A percentile compares a stretch with the other conserved stretches of the same genome.
Conservation (phyloP, 176 grass and related monocot genomes). For the Raddia guianensis region DNA sequence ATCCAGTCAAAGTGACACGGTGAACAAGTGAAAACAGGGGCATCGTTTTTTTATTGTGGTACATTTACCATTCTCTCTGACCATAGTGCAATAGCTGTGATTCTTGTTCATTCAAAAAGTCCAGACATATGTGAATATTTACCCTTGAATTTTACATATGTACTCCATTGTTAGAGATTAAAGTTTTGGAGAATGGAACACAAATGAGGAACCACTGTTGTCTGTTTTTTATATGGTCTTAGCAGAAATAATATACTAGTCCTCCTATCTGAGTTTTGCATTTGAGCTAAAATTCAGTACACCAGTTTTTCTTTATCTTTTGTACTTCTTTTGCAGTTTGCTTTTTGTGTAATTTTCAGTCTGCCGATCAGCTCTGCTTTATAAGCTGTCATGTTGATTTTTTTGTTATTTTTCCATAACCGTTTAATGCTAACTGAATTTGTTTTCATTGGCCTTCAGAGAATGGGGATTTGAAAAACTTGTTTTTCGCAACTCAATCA, state of each 20-base stretch:
- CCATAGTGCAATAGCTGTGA: not conserved
- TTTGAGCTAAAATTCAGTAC: not conserved
- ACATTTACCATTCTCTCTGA: not conserved
- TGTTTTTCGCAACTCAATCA: constrained; percentile 69
- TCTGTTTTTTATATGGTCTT: not conserved
- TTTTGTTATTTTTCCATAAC: not conserved
- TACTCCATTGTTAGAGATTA: not conserved
- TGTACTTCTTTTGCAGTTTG: not conserved
- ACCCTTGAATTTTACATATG: not conserved
- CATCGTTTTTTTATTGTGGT: not conserved
- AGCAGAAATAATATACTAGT: not conserved
- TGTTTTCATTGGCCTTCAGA: constrained; percentile 36
- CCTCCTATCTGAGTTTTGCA: not conserved
- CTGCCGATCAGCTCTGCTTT: not conserved
- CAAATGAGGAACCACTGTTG: not conserved
- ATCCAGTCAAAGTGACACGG: not conserved
- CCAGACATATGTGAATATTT: not conserved
- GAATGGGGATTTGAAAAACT: constrained; percentile 93
- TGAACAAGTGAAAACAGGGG: not conserved
- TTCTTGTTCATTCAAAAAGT: not conserved
- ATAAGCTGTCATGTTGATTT: not conserved
- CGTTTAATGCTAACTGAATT: not conserved
- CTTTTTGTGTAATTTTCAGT: not conserved
- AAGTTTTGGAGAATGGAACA: not conserved
- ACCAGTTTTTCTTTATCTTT: not conserved